These are phyloP conservation scores for Exophiala lecanii-corni DNA, from an alignment of 2,329 filamentous ascomycete species.

Conservation along the genomic window DNA sequence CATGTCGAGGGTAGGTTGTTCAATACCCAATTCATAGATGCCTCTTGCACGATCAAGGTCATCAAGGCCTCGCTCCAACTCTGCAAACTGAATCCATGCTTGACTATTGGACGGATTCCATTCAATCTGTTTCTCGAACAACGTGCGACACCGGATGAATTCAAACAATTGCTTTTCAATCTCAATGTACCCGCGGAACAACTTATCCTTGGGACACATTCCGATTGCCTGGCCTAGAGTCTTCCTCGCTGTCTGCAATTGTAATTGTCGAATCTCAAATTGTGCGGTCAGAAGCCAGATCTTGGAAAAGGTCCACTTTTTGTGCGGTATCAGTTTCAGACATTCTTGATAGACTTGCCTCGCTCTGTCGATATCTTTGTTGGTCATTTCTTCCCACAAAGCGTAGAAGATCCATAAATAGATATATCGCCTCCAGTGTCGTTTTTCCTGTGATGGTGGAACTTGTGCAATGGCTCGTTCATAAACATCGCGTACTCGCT, in stretches of 20 bases:
- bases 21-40: slow-evolving; percentile 86
- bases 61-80: slow-evolving; percentile 85
- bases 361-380: slow-evolving; percentile 71
- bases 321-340: slow-evolving; percentile 83
- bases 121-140: slow-evolving; percentile 91
- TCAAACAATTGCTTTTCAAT: slow-evolving; percentile 92
- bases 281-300: slow-evolving; percentile 91
- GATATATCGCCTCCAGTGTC: slow-evolving; percentile 95
- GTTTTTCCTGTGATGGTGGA: slow-evolving; percentile 90
- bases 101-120: slow-evolving; percentile 87
- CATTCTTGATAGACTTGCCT: slow-evolving; percentile 89
- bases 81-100: slow-evolving; percentile 94
- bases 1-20: slow-evolving; percentile 85
- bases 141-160: slow-evolving; percentile 80
- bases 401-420: slow-evolving; percentile 99
- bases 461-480: slow-evolving; percentile 94
- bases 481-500: slow-evolving; percentile 86
- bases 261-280: slow-evolving; percentile 83
- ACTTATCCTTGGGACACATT: slow-evolving; percentile 90
- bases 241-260: slow-evolving; percentile 77
- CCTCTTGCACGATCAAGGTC: slow-evolving; percentile 82
- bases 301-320: slow-evolving; percentile 96
- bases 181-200: slow-evolving; percentile 91
- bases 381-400: slow-evolving; percentile 86
- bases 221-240: slow-evolving; percentile 85